Conservation (phyloP, 495 filamentous ascomycete species). For the Penicillium nucicola region DNA sequence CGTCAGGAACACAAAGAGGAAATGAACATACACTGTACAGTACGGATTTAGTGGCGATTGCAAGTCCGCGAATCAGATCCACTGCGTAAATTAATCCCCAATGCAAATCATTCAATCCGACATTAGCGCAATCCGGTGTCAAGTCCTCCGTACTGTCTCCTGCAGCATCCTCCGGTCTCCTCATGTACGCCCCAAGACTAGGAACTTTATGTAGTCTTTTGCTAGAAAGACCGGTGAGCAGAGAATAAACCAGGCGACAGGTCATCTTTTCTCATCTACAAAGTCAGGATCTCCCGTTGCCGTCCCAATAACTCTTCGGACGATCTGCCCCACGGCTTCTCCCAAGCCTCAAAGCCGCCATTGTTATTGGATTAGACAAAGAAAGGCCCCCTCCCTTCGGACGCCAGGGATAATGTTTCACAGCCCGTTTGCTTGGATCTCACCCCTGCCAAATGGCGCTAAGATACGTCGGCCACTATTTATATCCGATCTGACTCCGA, state of each 20-base stretch:
- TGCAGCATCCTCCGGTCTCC: no score
- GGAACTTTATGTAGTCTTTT: neutral
- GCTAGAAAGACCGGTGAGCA: neutral
- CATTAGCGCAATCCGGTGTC: slow-evolving; percentile 1
- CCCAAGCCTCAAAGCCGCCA: slow-evolving; percentile 9
- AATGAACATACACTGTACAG: no score
- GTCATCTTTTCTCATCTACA: slow-evolving; percentile 1
- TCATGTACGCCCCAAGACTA: neutral
- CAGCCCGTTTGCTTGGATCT: slow-evolving; percentile 7
- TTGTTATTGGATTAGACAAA: slow-evolving; percentile 14
- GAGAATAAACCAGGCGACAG: neutral
- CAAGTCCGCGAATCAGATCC: slow-evolving; percentile 16
- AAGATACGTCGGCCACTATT: slow-evolving; percentile 18
- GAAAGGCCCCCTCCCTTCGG: slow-evolving; percentile 5
- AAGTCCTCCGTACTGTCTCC: no score
- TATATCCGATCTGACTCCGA: slow-evolving; percentile 22
- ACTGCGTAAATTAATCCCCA: slow-evolving; percentile 1
- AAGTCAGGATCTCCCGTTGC: slow-evolving; percentile 19
- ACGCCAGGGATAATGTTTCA: slow-evolving; percentile 27
- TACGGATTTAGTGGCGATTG: slow-evolving; percentile 8
- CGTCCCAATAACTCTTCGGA: slow-evolving; percentile 16
- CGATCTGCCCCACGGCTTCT: slow-evolving; percentile 18
- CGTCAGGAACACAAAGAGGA: no score
- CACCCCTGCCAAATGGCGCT: slow-evolving; percentile 15
- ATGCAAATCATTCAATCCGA: slow-evolving; percentile 12